Conservation (phyloP, 202 grass and related monocot species). For the Sporobolus alterniflorus region DNA sequence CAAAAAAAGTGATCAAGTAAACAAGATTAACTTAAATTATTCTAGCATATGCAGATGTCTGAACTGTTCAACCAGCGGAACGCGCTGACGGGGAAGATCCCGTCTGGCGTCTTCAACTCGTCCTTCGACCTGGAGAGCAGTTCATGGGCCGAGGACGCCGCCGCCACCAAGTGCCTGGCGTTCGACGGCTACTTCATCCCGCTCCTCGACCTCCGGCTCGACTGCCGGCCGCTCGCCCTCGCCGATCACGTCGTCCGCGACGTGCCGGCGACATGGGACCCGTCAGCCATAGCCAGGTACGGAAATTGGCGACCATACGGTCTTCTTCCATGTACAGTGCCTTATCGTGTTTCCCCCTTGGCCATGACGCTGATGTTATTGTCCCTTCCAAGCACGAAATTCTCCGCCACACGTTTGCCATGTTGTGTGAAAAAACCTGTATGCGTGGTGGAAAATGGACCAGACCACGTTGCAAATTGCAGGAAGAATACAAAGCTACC, state of each 20-base stretch:
- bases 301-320: background rate
- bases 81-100: constrained; percentile 79
- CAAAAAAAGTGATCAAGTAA: background rate
- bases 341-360: background rate
- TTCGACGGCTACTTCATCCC: constrained; percentile 96
- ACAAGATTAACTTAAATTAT: background rate
- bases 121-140: constrained; percentile 57
- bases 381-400: background rate
- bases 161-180: constrained; percentile 72
- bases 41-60: constrained; percentile 62
- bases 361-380: background rate
- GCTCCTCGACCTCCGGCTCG: constrained; percentile 78
- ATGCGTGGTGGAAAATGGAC: constrained; percentile 15
- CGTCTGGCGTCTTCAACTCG: constrained; percentile 82
- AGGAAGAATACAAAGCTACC: background rate
- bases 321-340: background rate
- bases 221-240: constrained; percentile 57
- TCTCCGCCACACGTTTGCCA: constrained; percentile 15
- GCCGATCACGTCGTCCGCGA: constrained; percentile 43
- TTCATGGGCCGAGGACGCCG: constrained; percentile 69
- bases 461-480: background rate
- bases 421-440: constrained; percentile 16
- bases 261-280: constrained; percentile 76
- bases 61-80: constrained; percentile 84
- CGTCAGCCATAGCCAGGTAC: constrained; percentile 70